Percentiles rank a stretch among this genome's conserved stretches.
phyloP scores from a whole-genome alignment of 2,329 filamentous ascomycete genomes.

The Paraphoma sp. region DNA sequence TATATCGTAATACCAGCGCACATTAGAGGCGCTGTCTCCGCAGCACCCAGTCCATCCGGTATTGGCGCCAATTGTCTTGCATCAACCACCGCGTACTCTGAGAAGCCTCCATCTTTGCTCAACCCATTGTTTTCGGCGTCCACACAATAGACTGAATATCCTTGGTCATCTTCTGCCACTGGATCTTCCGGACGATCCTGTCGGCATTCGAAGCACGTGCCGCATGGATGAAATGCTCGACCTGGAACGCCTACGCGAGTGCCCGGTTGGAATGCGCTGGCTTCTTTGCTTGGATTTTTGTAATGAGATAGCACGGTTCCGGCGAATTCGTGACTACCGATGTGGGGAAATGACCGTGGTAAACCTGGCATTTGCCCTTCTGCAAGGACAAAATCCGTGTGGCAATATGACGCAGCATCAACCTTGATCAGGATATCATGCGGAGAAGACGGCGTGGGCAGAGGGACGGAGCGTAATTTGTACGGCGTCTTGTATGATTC shows the following conservation, averaged over 20 bases:
- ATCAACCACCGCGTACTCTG: constrained; percentile 54
- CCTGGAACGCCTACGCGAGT: constrained; percentile 52
- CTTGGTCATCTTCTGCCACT: constrained; percentile 42
- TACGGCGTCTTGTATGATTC: constrained; percentile 53
- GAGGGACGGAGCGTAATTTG: constrained; percentile 42
- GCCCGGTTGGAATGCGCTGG: constrained; percentile 29
- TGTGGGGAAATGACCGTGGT: constrained; percentile 51
- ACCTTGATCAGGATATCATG: constrained; percentile 56
- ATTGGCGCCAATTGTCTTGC: constrained; percentile 46
- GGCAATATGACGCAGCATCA: constrained; percentile 57
- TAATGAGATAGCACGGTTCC: constrained; percentile 50
- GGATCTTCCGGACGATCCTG: constrained; percentile 29
- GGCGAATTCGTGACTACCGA: constrained; percentile 56
- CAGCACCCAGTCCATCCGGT: constrained; percentile 42
- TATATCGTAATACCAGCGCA: constrained; percentile 54
- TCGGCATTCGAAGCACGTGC: constrained; percentile 51
- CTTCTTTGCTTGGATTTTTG: constrained; percentile 24
- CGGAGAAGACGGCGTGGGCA: constrained; percentile 38
- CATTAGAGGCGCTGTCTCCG: constrained; percentile 52
- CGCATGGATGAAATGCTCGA: constrained; percentile 51
- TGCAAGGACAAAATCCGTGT: constrained; percentile 51
- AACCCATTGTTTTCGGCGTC: constrained; percentile 39
- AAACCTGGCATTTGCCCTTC: constrained; percentile 42
- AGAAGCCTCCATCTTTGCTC: constrained; percentile 49
- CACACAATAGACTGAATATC: constrained; percentile 52